Evolutionary conservation across 441 rosid species (phyloP).

Genomic region (Corymbia citriodora): DNA sequence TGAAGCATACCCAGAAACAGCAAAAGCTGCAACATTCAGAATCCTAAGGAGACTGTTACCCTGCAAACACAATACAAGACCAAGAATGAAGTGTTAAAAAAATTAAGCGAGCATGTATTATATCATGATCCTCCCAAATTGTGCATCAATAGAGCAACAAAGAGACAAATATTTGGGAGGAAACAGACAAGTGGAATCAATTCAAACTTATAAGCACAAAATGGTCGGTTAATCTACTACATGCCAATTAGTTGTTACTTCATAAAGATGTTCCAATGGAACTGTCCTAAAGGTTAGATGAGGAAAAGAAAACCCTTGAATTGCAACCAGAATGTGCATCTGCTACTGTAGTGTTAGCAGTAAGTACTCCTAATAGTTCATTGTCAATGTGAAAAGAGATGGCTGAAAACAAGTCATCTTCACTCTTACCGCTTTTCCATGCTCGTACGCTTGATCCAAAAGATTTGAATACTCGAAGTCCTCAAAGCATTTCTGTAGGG

Average conservation of each 20-base stretch:
- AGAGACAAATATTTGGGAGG: neutral
- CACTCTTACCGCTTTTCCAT: conserved; percentile 71
- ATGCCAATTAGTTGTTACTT: neutral
- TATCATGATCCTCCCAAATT: neutral
- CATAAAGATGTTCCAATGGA: neutral
- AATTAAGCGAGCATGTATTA: neutral
- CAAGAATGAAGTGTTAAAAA: neutral
- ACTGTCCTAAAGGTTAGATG: neutral
- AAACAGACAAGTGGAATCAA: neutral
- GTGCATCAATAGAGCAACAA: neutral
- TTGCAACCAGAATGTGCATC: neutral
- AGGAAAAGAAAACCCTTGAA: neutral
- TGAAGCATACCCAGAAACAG: conserved; percentile 96
- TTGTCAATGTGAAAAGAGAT: neutral
- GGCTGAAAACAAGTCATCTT: neutral
- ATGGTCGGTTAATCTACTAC: neutral
- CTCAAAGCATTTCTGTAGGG: conserved; percentile 95
- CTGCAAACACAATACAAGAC: conserved; percentile 24
- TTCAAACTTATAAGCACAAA: neutral
- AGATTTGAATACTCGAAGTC: conserved; percentile 78
- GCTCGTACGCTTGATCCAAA: conserved; percentile 71
- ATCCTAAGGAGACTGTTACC: conserved; percentile 74
- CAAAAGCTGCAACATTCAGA: conserved; percentile 91
- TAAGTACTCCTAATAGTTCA: neutral
- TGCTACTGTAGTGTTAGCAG: neutral